A percentile compares a stretch with the other conserved stretches of the same genome.
phyloP scores from a whole-genome alignment of 495 filamentous ascomycete species.

The Penicillium lagena region DNA sequence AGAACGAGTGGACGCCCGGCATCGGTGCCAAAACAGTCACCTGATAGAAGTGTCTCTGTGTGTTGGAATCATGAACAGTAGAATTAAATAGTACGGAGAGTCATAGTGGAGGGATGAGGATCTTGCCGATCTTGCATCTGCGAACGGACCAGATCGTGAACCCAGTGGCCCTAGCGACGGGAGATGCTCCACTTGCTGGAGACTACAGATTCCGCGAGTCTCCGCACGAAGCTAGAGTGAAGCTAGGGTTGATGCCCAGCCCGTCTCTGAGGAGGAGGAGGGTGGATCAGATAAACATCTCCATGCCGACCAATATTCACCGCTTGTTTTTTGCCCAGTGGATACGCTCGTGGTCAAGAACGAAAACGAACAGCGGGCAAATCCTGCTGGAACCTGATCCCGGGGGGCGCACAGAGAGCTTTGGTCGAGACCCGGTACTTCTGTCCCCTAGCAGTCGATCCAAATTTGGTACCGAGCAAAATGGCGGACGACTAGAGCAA shows the following conservation, averaged over 20 bases:
- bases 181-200: conserved; percentile 15
- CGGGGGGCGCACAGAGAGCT: not conserved
- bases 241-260: not conserved
- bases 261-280: not conserved
- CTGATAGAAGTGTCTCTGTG: conserved; percentile 4
- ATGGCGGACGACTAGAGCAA: not conserved
- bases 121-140: conserved; percentile 19
- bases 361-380: not conserved
- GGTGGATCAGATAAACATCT: conserved; percentile 19
- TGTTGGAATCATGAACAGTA: too few species aligned
- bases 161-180: conserved; percentile 9
- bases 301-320: conserved; percentile 13
- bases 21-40: conserved; percentile 18
- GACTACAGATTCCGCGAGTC: not conserved
- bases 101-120: not conserved
- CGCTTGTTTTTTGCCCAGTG: conserved; percentile 11
- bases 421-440: conserved; percentile 7
- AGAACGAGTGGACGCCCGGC: conserved; percentile 4
- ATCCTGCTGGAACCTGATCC: conserved; percentile 4
- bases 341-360: not conserved
- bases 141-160: conserved; percentile 23
- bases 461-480: conserved; percentile 18
- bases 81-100: not conserved
- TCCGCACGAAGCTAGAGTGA: not conserved
- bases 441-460: conserved; percentile 5